A percentile compares a stretch with the other conserved stretches of the same genome.
Evolutionary conservation across 2,329 filamentous ascomycete species (phyloP).

Genomic region (Trichoderma atroviride): DNA sequence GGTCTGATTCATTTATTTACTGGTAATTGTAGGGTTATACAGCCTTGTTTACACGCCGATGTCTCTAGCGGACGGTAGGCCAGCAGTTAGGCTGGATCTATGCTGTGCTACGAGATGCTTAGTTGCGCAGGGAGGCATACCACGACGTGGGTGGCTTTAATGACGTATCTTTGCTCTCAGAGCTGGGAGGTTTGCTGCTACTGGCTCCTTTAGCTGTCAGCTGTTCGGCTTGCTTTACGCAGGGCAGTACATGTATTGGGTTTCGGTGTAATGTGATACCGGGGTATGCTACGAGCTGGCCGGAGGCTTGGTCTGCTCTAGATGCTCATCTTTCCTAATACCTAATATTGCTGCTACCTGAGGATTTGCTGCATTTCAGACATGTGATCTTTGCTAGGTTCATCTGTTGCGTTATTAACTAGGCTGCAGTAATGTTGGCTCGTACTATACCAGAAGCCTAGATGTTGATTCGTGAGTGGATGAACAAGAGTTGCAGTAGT

Average conservation of each 20-base stretch:
- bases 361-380: background rate
- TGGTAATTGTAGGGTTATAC: background rate
- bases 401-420: background rate
- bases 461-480: background rate
- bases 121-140: background rate
- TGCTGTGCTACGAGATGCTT: background rate
- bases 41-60: background rate
- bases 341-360: background rate
- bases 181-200: background rate
- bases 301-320: background rate
- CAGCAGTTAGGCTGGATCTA: background rate
- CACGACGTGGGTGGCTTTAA: constrained; percentile 11
- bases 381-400: background rate
- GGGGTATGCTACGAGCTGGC: background rate
- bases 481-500: background rate
- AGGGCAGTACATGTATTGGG: background rate
- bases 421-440: too few species aligned
- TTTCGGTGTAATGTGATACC: background rate
- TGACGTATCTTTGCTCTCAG: background rate
- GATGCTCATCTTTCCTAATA: background rate
- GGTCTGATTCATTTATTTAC: background rate
- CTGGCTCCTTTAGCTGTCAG: background rate
- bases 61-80: background rate
- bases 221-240: background rate
- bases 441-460: too few species aligned